A percentile compares a stretch with the other conserved stretches of the same genome.
Evolutionary conservation across 345 rosid species (phyloP).

Genomic region (Hibiscus trionum): DNA sequence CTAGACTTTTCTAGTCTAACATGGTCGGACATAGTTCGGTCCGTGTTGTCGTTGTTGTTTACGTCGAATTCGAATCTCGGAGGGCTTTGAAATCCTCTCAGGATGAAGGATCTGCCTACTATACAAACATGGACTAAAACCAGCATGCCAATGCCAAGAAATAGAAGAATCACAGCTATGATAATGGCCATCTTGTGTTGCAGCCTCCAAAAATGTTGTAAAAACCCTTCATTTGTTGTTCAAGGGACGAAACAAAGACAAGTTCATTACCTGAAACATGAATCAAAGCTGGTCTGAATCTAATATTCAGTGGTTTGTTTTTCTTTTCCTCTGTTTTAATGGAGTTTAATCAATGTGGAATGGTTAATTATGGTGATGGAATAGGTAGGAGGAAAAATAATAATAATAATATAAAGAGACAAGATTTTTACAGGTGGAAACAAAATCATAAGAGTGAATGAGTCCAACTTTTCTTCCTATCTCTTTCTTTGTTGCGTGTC

Average conservation of each 20-base stretch:
- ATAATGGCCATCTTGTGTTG: conserved; percentile 25
- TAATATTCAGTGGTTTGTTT: neutral
- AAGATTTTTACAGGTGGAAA: too few relatives aligned
- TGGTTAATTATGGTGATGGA: too few relatives aligned
- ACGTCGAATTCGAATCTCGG: neutral
- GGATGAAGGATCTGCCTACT: conserved; percentile 27
- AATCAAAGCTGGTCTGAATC: neutral
- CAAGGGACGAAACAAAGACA: neutral
- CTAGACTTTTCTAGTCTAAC: too few relatives aligned
- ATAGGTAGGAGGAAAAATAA: too few relatives aligned
- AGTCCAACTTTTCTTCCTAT: too few relatives aligned
- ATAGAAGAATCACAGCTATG: conserved; percentile 27
- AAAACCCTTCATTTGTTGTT: neutral
- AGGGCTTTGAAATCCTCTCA: conserved; percentile 10
- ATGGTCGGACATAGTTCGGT: conserved; percentile 28
- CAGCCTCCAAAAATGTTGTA: neutral
- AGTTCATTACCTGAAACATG: neutral
- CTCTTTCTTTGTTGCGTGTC: too few relatives aligned
- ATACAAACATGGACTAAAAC: conserved; percentile 37
- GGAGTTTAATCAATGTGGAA: too few relatives aligned
- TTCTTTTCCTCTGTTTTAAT: too few relatives aligned
- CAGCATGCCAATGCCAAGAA: conserved; percentile 33
- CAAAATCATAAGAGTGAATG: too few relatives aligned
- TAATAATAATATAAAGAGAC: too few relatives aligned
- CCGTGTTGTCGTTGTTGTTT: neutral